These are phyloP conservation scores for Penicillium atrosanguineum DNA, from an alignment of 495 filamentous ascomycete species.

Conservation along the genomic window DNA sequence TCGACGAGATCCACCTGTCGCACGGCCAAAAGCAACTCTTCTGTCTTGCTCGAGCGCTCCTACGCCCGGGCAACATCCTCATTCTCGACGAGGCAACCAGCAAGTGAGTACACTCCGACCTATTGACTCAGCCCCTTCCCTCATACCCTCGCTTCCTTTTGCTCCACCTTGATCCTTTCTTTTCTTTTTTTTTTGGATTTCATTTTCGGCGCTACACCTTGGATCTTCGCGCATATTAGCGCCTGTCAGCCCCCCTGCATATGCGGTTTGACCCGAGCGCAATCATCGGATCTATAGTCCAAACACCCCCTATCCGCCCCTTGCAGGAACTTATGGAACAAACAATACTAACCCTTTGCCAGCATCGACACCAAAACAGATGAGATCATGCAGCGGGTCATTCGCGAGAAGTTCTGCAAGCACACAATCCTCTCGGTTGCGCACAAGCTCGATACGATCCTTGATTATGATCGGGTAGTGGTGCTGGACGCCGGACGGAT, in stretches of 20 bases:
- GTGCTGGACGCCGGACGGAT: slow-evolving; percentile 46
- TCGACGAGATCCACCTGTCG: slow-evolving; percentile 51
- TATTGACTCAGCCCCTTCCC: slow-evolving; percentile 14
- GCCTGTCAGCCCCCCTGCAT: slow-evolving; percentile 27
- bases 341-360: slow-evolving; percentile 5
- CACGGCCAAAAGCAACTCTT: slow-evolving; percentile 66
- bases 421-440: slow-evolving; percentile 62
- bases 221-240: no score
- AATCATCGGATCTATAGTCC: slow-evolving; percentile 1
- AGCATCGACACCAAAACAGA: slow-evolving; percentile 58
- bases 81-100: slow-evolving; percentile 53
- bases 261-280: slow-evolving; percentile 21
- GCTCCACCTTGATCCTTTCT: slow-evolving; percentile 5
- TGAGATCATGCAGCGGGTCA: slow-evolving; percentile 55
- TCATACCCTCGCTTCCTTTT: slow-evolving; percentile 12
- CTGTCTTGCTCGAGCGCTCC: slow-evolving; percentile 59
- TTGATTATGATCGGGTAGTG: slow-evolving; percentile 51
- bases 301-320: slow-evolving; percentile 2
- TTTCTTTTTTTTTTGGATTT: slow-evolving; percentile 8
- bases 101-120: slow-evolving; percentile 36
- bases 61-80: slow-evolving; percentile 46
- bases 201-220: no score
- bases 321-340: slow-evolving; percentile 7
- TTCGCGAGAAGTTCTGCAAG: slow-evolving; percentile 54
- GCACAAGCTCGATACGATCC: slow-evolving; percentile 59